Percentiles rank a stretch among this genome's conserved stretches.
Conservation (phyloP, 2,329 filamentous ascomycete species). For the Fusarium foetens region DNA sequence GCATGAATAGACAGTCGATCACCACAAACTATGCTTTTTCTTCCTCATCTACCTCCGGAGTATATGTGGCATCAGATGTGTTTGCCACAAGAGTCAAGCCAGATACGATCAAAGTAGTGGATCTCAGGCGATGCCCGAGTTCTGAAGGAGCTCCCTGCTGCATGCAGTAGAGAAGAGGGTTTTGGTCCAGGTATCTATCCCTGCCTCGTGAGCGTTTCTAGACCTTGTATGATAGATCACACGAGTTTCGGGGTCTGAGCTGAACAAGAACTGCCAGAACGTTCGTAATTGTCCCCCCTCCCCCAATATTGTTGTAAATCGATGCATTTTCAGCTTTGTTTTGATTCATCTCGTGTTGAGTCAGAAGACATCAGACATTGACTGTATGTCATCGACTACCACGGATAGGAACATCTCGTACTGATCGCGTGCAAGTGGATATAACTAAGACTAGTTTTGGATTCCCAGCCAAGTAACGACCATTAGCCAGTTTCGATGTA, state of each 20-base stretch:
- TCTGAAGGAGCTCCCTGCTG: not conserved
- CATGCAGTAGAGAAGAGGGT: not conserved
- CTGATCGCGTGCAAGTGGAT: slow-evolving; percentile 10
- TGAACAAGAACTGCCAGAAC: slow-evolving; percentile 4
- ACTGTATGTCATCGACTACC: not conserved
- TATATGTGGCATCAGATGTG: not conserved
- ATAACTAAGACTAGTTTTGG: slow-evolving; percentile 1
- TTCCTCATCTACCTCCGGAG: not conserved
- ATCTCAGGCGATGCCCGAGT: not conserved
- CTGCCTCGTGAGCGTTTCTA: slow-evolving; percentile 5
- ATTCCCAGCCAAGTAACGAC: not conserved
- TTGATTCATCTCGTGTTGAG: not conserved
- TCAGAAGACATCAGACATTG: not conserved
- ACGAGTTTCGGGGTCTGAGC: slow-evolving; percentile 4
- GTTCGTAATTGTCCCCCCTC: not conserved
- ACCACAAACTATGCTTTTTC: not conserved
- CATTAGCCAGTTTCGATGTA: slow-evolving; percentile 6
- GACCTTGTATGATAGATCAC: slow-evolving; percentile 7
- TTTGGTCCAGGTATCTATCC: not conserved
- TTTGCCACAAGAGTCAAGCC: not conserved
- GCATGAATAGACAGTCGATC: not conserved
- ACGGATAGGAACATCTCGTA: not conserved
- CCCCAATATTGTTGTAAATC: not conserved
- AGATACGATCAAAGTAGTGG: not conserved
- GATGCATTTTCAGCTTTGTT: not conserved